Conservation (phyloP, 2,329 filamentous ascomycete genomes). For the Ophiostoma ulmi region DNA sequence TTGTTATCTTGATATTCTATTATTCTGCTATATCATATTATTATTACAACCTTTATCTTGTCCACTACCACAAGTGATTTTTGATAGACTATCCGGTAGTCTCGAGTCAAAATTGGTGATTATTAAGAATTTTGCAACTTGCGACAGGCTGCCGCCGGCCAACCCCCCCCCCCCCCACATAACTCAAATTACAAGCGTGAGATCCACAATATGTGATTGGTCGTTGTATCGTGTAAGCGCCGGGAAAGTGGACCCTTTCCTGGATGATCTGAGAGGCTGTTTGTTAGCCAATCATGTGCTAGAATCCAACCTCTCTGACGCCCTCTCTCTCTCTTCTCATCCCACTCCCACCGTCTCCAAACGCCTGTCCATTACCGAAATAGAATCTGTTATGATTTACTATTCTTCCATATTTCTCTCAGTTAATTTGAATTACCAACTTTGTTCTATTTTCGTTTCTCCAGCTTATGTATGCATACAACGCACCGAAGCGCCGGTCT, state of each 20-base stretch:
- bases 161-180: neutral
- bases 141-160: no score
- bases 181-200: neutral
- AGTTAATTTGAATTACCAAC: neutral
- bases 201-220: slow-evolving; percentile 8
- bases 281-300: neutral
- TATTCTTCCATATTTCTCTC: neutral
- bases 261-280: neutral
- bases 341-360: neutral
- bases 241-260: neutral
- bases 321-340: neutral
- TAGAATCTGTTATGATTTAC: neutral
- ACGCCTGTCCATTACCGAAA: neutral
- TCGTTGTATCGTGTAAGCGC: neutral
- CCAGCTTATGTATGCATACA: neutral
- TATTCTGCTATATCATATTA: neutral
- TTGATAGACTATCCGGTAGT: neutral
- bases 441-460: no score
- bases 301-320: neutral
- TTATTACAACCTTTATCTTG: neutral
- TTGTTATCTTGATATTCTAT: neutral
- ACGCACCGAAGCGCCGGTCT: neutral
- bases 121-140: no score
- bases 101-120: neutral
- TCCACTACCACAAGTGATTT: neutral